phyloP scores from a whole-genome alignment of 2,329 filamentous ascomycete species.

The Cladophialophora psammophila region DNA sequence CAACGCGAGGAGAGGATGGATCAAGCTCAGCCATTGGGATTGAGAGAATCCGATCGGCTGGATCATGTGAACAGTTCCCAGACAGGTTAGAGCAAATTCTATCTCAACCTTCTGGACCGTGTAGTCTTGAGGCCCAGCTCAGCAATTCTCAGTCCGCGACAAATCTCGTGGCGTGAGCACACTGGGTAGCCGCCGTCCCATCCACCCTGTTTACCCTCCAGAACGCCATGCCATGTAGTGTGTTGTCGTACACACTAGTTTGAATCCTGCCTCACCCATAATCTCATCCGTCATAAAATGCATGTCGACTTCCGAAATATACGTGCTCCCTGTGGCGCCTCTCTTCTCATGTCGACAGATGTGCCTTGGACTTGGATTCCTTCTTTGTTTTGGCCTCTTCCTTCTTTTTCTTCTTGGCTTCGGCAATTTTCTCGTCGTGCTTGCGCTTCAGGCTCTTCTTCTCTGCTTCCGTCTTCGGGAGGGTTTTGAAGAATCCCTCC shows the following conservation, averaged over 20 bases:
- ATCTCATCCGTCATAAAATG: slow-evolving; percentile 13
- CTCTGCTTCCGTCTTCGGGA: slow-evolving; percentile 87
- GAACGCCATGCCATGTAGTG: slow-evolving; percentile 31
- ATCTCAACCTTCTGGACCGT: slow-evolving; percentile 23
- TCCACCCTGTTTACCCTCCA: slow-evolving; percentile 7
- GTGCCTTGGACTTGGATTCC: slow-evolving; percentile 84
- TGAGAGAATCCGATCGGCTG: slow-evolving; percentile 19
- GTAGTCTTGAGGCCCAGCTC: neutral
- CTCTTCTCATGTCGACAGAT: slow-evolving; percentile 61
- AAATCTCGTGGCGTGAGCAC: slow-evolving; percentile 2
- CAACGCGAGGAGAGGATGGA: slow-evolving; percentile 15
- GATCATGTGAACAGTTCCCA: slow-evolving; percentile 26
- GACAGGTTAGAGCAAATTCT: slow-evolving; percentile 29
- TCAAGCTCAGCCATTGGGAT: slow-evolving; percentile 30
- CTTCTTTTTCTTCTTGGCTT: slow-evolving; percentile 95
- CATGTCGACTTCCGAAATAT: neutral
- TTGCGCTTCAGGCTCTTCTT: slow-evolving; percentile 89
- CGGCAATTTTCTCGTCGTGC: slow-evolving; percentile 87
- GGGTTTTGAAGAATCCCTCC: slow-evolving; percentile 95
- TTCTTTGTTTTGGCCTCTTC: slow-evolving; percentile 95
- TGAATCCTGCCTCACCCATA: neutral
- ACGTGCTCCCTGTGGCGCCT: neutral
- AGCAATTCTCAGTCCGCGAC: neutral
- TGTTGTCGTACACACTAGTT: slow-evolving; percentile 4
- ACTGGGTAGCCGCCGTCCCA: neutral